Evolutionary conservation across 1,139 yeast species (phyloP).

Genomic region (Yamadazyma dushanensis): DNA sequence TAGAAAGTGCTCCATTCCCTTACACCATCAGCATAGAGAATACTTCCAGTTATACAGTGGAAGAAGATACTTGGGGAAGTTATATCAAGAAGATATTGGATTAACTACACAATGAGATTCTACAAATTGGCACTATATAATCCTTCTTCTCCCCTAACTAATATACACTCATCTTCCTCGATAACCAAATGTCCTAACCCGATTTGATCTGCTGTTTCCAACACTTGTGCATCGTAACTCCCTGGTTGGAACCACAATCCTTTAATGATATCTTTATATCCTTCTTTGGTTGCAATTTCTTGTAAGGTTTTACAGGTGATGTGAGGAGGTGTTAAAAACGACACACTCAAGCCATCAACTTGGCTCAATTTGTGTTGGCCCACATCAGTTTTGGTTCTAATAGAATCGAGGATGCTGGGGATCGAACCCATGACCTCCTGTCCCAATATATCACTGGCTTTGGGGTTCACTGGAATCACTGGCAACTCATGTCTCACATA

Average conservation of each 20-base stretch:
- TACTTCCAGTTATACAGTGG: constrained; percentile 13
- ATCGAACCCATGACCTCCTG: constrained; percentile 40
- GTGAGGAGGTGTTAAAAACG: constrained; percentile 74
- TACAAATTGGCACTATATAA: constrained; percentile 33
- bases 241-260: constrained; percentile 88
- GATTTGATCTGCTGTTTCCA: constrained; percentile 38
- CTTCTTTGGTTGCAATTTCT: constrained; percentile 33
- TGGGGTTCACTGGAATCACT: constrained; percentile 69
- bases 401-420: constrained; percentile 29
- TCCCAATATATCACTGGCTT: constrained; percentile 46
- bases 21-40: constrained; percentile 37
- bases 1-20: constrained; percentile 69
- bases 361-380: constrained; percentile 26
- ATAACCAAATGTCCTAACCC: constrained; percentile 49
- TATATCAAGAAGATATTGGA: constrained; percentile 49
- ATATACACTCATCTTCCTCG: constrained; percentile 65
- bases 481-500: constrained; percentile 57
- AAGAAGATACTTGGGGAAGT: constrained; percentile 42
- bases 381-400: constrained; percentile 24
- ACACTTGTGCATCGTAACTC: constrained; percentile 56
- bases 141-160: constrained; percentile 67
- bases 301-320: constrained; percentile 52
- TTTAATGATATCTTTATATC: constrained; percentile 38
- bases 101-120: constrained; percentile 12
- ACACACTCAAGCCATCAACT: constrained; percentile 50